phyloP scores from a whole-genome alignment of 2,329 filamentous ascomycete genomes.

The Fonsecaea pedrosoi region DNA sequence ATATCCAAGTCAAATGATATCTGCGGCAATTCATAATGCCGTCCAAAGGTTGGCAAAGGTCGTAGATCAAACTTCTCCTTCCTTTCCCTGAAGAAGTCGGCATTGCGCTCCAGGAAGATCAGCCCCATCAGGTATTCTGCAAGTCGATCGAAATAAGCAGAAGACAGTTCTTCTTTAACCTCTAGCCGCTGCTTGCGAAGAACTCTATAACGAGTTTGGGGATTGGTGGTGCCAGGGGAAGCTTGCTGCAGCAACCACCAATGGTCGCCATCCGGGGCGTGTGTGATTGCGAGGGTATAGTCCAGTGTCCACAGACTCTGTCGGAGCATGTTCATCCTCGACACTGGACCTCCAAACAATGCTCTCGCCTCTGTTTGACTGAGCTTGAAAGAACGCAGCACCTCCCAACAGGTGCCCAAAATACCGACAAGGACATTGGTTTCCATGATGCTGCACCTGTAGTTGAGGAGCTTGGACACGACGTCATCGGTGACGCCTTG shows the following conservation, averaged over 20 bases:
- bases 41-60: slow-evolving; percentile 28
- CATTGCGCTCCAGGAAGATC: slow-evolving; percentile 34
- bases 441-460: slow-evolving; percentile 37
- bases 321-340: slow-evolving; percentile 72
- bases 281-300: slow-evolving; percentile 75
- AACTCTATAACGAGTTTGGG: slow-evolving; percentile 26
- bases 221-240: background rate
- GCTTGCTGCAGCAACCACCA: slow-evolving; percentile 72
- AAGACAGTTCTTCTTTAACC: slow-evolving; percentile 29
- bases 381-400: slow-evolving; percentile 49
- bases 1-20: slow-evolving; percentile 31
- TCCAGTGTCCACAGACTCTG: slow-evolving; percentile 72
- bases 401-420: slow-evolving; percentile 44
- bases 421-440: slow-evolving; percentile 26
- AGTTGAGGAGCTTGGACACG: slow-evolving; percentile 42
- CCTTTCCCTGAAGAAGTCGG: slow-evolving; percentile 27
- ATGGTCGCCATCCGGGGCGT: slow-evolving; percentile 74
- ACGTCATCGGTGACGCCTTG: slow-evolving; percentile 53
- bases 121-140: slow-evolving; percentile 32
- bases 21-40: slow-evolving; percentile 28
- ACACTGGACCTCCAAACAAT: slow-evolving; percentile 68
- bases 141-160: slow-evolving; percentile 36
- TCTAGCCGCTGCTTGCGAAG: slow-evolving; percentile 31
- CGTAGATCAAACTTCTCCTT: slow-evolving; percentile 28
- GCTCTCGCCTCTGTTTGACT: slow-evolving; percentile 58